Conservation (phyloP, 179 eudicot genomes). For the Dionaea muscipula region DNA sequence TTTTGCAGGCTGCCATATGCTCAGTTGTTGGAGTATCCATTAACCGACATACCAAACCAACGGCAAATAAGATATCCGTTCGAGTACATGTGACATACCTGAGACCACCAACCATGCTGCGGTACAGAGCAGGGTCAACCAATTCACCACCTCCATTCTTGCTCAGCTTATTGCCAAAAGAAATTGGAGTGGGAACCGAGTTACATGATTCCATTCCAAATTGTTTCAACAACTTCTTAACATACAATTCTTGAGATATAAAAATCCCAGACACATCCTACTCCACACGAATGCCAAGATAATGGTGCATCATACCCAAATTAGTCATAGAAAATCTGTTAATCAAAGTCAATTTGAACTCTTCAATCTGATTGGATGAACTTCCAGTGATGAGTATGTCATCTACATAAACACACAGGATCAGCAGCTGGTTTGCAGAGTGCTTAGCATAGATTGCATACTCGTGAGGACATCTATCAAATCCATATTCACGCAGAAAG, state of each 20-base stretch:
- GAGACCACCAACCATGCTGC: not conserved
- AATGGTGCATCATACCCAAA: not conserved
- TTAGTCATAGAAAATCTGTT: not conserved
- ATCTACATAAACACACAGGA: not conserved
- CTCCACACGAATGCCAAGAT: not conserved
- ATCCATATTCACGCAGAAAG: not conserved
- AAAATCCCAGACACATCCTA: not conserved
- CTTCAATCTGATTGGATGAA: not conserved
- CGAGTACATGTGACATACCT: conserved; percentile 4
- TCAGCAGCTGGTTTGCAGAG: not conserved
- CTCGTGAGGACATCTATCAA: not conserved
- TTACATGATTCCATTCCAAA: not conserved
- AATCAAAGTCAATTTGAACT: not conserved
- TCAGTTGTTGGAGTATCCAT: not conserved
- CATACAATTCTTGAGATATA: not conserved
- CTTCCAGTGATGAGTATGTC: not conserved
- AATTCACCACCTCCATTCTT: too few relatives aligned
- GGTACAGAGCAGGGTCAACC: not conserved
- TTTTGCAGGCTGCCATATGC: not conserved
- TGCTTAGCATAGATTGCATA: not conserved
- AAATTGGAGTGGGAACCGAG: not conserved
- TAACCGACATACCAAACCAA: not conserved
- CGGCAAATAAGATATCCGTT: not conserved
- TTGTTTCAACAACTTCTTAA: not conserved
- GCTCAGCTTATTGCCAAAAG: not conserved